A percentile compares a stretch with the other conserved stretches of the same genome.
Conservation (phyloP, 1,284 basidiomycete genomes). For the Pterulicium gracile region DNA sequence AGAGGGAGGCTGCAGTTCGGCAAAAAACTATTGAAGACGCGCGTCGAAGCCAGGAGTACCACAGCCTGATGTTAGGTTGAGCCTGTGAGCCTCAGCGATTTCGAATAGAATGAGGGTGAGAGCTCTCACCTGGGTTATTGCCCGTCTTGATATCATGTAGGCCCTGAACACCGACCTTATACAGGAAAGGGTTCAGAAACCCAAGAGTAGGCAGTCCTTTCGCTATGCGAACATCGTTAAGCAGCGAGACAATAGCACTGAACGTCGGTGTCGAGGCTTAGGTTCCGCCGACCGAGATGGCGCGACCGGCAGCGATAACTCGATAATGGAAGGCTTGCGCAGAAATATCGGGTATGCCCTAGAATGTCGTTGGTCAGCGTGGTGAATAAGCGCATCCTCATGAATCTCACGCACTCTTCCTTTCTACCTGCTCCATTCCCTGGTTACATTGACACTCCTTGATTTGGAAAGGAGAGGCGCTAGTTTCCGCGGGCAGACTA, state of each 20-base stretch:
- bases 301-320: conserved; percentile 26
- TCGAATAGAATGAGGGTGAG: not conserved
- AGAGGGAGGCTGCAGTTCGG: not conserved
- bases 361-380: not conserved
- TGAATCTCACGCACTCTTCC: conserved; percentile 22
- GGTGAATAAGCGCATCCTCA: not conserved
- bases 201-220: conserved; percentile 37
- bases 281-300: conserved; percentile 37
- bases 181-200: conserved; percentile 48
- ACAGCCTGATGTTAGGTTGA: too few species aligned
- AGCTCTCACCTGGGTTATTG: conserved; percentile 32
- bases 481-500: not conserved
- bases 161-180: conserved; percentile 23
- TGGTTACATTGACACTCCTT: conserved; percentile 33
- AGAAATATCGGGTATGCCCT: conserved; percentile 53
- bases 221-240: conserved; percentile 50
- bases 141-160: conserved; percentile 46
- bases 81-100: too few species aligned
- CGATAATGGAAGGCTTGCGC: conserved; percentile 39
- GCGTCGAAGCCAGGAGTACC: conserved; percentile 41
- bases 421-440: conserved; percentile 35
- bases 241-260: conserved; percentile 41
- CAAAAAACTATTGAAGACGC: conserved; percentile 9
- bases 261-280: conserved; percentile 51
- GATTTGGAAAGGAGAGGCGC: conserved; percentile 14